Percentiles rank a stretch among this genome's conserved stretches.
phyloP scores from a whole-genome alignment of 371 early-diverging fungal species.

The Mucor lusitanicus region DNA sequence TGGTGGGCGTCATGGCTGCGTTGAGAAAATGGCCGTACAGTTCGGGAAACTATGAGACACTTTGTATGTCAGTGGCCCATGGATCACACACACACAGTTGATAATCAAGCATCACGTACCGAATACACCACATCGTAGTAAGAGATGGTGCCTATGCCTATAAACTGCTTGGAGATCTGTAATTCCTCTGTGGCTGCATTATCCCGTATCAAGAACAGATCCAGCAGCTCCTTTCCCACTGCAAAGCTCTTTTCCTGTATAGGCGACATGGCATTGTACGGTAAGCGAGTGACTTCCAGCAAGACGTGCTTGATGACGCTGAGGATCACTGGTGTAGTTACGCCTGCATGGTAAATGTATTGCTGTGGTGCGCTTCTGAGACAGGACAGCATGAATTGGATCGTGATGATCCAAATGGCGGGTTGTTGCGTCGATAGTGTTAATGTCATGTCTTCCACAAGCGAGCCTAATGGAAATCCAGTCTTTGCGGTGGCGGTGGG shows the following conservation, averaged over 20 bases:
- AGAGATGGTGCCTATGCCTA: slow-evolving; percentile 31
- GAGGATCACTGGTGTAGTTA: slow-evolving; percentile 42
- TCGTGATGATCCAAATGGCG: slow-evolving; percentile 41
- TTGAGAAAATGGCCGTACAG: slow-evolving; percentile 50
- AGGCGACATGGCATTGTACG: slow-evolving; percentile 20
- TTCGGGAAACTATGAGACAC: slow-evolving; percentile 44
- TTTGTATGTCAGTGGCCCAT: neutral
- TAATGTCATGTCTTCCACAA: slow-evolving; percentile 42
- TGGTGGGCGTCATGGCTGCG: slow-evolving; percentile 15
- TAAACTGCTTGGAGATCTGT: neutral
- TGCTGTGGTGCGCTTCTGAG: slow-evolving; percentile 29
- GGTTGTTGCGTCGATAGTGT: slow-evolving; percentile 31
- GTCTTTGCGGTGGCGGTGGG: slow-evolving; percentile 1
- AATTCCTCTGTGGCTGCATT: neutral
- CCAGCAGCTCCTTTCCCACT: slow-evolving; percentile 40
- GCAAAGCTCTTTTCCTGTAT: slow-evolving; percentile 39
- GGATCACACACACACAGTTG: too few species aligned
- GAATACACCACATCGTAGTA: slow-evolving; percentile 50
- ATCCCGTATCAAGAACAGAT: slow-evolving; percentile 39
- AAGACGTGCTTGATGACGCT: slow-evolving; percentile 46
- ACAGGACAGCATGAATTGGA: slow-evolving; percentile 51
- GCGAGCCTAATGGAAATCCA: slow-evolving; percentile 37
- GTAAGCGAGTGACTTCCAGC: slow-evolving; percentile 41
- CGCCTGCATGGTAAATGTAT: slow-evolving; percentile 32
- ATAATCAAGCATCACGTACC: slow-evolving; percentile 28